Base-by-base conservation (phyloP, 2,329 filamentous ascomycete species). In the Rosellinia necatrix region DNA sequence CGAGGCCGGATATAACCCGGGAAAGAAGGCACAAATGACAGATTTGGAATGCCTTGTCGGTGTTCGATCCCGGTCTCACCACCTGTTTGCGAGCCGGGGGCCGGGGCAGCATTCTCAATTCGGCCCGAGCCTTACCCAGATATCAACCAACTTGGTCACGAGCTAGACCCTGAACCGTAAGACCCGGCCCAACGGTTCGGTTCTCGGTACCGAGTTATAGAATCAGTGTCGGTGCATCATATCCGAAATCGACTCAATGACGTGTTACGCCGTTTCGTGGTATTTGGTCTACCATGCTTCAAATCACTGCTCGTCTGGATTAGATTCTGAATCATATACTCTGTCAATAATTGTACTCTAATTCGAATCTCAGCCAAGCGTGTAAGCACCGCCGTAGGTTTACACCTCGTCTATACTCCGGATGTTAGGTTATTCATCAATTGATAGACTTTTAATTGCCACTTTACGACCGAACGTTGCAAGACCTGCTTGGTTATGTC, bases 91-190 rank as follows among this genome's bases (percentile, higher is more conserved):
- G 22, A 21, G 10, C 38, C 13, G 29, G 12, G 7, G 9, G 29
- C 19, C 50, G 25, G 27, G n/a, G 29, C 15, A n/a, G 22, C 40
- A 41, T 49, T 32, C 40, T 30, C 37, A 24, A 27, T 49, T 58
- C 55, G 55, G 55, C 40, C 55, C 55, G 55, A 58, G 50, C 34
- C 49, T 54, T 40, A 53, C 30, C 30, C 22, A 46, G 29, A 44
- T 19, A 7, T 17, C 41, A 27, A 6, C 41, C 8, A 9, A 35
- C 27, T 44, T 35, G 22, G 35, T 24, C 25, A 22, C 19, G 13
- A 46, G 24, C 38, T 43, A 49, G 10, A 41, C 46, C 38, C 32
- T 40, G 32, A 44, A 46, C 12, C 40, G 5, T 52, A 51, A 35
- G 34, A 15, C 24, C 37, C 17, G 42, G 19, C 35, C 48, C 48